Evolutionary conservation across 164 flowering plant genomes (phyloP).

Genomic region (Warburgia ugandensis): DNA sequence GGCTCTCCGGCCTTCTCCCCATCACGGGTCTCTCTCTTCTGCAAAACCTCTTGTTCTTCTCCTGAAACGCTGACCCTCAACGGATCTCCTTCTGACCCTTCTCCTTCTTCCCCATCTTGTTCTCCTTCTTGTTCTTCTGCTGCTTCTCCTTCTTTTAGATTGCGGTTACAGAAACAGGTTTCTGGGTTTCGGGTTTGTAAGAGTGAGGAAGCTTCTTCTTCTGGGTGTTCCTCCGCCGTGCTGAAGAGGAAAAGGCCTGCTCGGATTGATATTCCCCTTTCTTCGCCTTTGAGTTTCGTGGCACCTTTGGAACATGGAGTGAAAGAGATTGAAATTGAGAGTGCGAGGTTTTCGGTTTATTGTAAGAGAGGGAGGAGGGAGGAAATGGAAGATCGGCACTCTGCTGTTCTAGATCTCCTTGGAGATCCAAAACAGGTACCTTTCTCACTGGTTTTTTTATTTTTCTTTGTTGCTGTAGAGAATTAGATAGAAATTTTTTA

Average conservation of each 20-base stretch:
- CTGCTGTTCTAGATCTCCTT: constrained; percentile 40
- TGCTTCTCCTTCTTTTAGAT: constrained; percentile 25
- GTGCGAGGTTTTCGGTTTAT: constrained; percentile 54
- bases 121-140: no score
- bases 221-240: constrained; percentile 3
- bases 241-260: constrained; percentile 75
- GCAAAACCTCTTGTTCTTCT: constrained; percentile 16
- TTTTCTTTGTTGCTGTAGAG: not conserved
- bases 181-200: constrained; percentile 21
- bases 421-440: constrained; percentile 76
- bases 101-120: constrained; percentile 8
- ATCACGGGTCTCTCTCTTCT: constrained; percentile 21
- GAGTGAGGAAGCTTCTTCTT: constrained; percentile 1
- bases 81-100: constrained; percentile 3
- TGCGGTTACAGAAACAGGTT: constrained; percentile 33
- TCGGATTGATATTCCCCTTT: constrained; percentile 56
- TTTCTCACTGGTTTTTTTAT: not conserved
- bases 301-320: no score
- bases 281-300: constrained; percentile 18
- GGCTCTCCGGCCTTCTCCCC: constrained; percentile 40
- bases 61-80: constrained; percentile 15
- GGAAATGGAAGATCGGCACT: constrained; percentile 76
- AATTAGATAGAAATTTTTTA: no score
- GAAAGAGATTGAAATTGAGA: constrained; percentile 38
- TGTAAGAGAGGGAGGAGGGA: constrained; percentile 82